Conservation (phyloP, 805 yeast species). For the Ogataea thermomethanolica region DNA sequence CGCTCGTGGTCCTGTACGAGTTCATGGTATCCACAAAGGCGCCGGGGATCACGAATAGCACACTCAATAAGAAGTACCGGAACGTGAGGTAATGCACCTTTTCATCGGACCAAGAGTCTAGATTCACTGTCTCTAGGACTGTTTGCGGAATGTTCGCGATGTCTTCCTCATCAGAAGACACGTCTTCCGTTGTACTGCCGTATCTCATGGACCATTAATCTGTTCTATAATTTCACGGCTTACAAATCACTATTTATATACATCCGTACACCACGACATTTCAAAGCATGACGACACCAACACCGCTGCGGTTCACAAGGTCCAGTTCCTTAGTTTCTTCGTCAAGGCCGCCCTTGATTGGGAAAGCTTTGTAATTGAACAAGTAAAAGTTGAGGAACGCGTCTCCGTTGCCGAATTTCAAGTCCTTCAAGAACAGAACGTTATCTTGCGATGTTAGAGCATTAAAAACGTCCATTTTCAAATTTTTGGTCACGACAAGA, state of each 20-base stretch:
- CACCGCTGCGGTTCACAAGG: constrained; percentile 61
- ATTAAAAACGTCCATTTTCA: constrained; percentile 85
- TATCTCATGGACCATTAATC: constrained; percentile 4
- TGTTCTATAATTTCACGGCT: neutral
- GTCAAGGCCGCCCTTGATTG: constrained; percentile 77
- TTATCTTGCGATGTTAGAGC: constrained; percentile 92
- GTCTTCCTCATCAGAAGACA: constrained; percentile 20
- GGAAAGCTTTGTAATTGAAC: constrained; percentile 84
- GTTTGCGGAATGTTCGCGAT: constrained; percentile 30
- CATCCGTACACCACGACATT: constrained; percentile 6
- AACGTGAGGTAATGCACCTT: constrained; percentile 33
- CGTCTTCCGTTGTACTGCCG: constrained; percentile 5
- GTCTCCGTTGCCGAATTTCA: constrained; percentile 91
- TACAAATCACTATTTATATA: neutral
- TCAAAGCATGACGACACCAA: constrained; percentile 85
- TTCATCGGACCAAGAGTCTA: constrained; percentile 18
- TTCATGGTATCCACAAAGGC: constrained; percentile 40
- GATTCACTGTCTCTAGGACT: constrained; percentile 33
- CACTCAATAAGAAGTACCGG: constrained; percentile 34
- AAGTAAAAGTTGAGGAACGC: constrained; percentile 87
- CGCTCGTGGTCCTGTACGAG: constrained; percentile 34
- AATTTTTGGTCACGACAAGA: constrained; percentile 63
- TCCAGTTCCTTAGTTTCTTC: constrained; percentile 50
- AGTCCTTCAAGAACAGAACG: constrained; percentile 70
- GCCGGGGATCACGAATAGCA: constrained; percentile 37